Percentiles rank a stretch among this genome's conserved stretches.
These are phyloP conservation scores for Luvunga scandens DNA, from an alignment of 345 rosid genomes.

Conservation along the genomic window DNA sequence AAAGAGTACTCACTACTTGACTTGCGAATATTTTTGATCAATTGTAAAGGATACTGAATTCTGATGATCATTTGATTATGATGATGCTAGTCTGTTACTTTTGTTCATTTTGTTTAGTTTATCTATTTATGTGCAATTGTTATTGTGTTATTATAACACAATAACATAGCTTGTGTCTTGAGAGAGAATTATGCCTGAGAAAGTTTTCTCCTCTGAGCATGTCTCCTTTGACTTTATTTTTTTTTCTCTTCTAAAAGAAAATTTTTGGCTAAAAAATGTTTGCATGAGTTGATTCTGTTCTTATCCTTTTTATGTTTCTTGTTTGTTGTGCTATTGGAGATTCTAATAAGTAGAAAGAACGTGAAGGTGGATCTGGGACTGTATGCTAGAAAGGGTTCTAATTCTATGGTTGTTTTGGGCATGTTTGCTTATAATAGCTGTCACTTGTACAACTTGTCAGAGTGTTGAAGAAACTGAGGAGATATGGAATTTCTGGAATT, in stretches of 20 bases:
- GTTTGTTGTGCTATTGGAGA: not conserved
- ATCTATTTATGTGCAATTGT: not conserved
- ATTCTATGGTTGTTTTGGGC: not conserved
- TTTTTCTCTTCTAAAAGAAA: too few species aligned
- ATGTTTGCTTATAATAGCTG: not conserved
- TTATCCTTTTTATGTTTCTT: not conserved
- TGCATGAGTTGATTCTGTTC: too few species aligned
- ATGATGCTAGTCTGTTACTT: not conserved
- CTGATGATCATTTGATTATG: not conserved
- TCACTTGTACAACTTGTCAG: slow-evolving; percentile 31
- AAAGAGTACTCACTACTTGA: slow-evolving; percentile 42
- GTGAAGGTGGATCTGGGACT: not conserved
- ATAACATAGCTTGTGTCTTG: too few species aligned
- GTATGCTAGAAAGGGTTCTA: not conserved
- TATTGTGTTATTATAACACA: too few species aligned
- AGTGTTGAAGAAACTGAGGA: slow-evolving; percentile 60
- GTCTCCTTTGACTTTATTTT: too few species aligned
- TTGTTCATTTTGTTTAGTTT: not conserved
- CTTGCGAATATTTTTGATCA: not conserved
- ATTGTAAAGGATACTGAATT: not conserved
- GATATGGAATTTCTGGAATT: slow-evolving; percentile 83
- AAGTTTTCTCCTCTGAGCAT: too few species aligned
- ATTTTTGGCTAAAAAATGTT: too few species aligned
- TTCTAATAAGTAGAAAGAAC: not conserved
- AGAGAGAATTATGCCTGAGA: too few species aligned